Base-by-base conservation (phyloP, 1,139 yeast genomes). In the Entelexis paramagnoliae region DNA sequence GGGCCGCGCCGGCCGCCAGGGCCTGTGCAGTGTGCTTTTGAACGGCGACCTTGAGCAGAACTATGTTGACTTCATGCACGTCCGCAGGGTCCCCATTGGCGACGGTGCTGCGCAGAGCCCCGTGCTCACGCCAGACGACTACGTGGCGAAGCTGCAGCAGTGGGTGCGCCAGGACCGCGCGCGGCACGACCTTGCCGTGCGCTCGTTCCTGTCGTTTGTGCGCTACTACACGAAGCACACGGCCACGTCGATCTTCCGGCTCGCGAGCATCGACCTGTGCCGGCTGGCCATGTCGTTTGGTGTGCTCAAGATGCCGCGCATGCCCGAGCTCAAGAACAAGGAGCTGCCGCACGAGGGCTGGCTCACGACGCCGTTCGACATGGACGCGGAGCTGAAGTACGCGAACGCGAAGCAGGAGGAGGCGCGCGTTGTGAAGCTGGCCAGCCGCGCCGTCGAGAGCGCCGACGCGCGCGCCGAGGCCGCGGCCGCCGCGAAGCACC, bases 181-280 rank as follows among this genome's bases (percentile, higher is more conserved):
- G 0, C 74, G 86, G 49, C 93, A 87, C 66, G 97, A 91, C 60
- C 72, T 77, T 34, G 93, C 89, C 0, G 72, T 91, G 1, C 75
- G 78, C 57, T 75, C 96, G 3, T 91, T 82, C 64, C 94, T 93
- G 41, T 89, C 93, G 1, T 91, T 82, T 63, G 75, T 86, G 3
- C 74, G 84, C 53, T 85, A 85, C 63, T 93, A 91, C 64, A 78
- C 91, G 14, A 88, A 87, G 63, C 98, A 93, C 67, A 69, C 85
- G n/a, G 95, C 96, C 0, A 74, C 83, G 11, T 88, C 96, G 0
- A 91, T 93, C 35, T 93, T 93, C 70, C 73, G 98, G 56, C 62
- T 85, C 20, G 76, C 78, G 45, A 70, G 79, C 10, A 68, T 93
- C 54, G 94, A 89, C 64, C 82, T 84, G 60, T 66, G 81, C 29